Evolutionary conservation across 352 stramenopile species (phyloP), one percentile per base, ranked within the genome.

Genomic region (Phytopythium cucurbitacearum): DNA sequence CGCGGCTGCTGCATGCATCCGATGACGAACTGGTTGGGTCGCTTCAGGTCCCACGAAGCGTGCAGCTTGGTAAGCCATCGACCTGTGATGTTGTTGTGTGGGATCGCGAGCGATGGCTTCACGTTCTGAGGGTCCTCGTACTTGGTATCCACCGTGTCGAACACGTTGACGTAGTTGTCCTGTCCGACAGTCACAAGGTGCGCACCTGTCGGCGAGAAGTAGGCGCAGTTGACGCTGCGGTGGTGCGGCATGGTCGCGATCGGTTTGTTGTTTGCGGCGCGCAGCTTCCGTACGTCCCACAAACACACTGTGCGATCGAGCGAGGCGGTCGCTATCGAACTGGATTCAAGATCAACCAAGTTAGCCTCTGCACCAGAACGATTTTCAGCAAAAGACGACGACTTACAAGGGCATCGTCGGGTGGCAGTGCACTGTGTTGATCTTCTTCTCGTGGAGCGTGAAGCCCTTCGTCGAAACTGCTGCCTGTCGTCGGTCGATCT

Each of bases 11-110:
- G 57, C 82, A 94, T 90, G 40, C 71, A 92, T 16, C 81, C 87
- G 10, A 94, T 80, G 7, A 94, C 79, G 53, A 92, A 94, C 44
- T 81, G 70, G 43, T 80, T 69, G n/a, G 65, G 57, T 32, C 76
- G 58, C 59, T 93, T 91, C 1, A 82, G 82, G 52, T 95, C 73
- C 85, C 85, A 95, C 16, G 75, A 56, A 1, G 82, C 79, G 48
- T 93, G 82, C 35, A 95, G 71, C 55, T 94, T 96, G 7, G 82
- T 95, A 28, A 96, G 79, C 87, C 87, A 96, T 4, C 84, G 81
- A 0, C 87, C 87, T 0, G 87, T 95, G 4, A 85, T 57, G 59
- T 96, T 96, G 63, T 95, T 91, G 64, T 96, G 87, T 1, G 80
- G 76, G 46, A 96, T 70, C 3, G 53, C 54, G 34, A 89, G 54